Evolutionary conservation across 805 yeast genomes (phyloP).

Genomic region (Teunomyces aglyptinius): DNA sequence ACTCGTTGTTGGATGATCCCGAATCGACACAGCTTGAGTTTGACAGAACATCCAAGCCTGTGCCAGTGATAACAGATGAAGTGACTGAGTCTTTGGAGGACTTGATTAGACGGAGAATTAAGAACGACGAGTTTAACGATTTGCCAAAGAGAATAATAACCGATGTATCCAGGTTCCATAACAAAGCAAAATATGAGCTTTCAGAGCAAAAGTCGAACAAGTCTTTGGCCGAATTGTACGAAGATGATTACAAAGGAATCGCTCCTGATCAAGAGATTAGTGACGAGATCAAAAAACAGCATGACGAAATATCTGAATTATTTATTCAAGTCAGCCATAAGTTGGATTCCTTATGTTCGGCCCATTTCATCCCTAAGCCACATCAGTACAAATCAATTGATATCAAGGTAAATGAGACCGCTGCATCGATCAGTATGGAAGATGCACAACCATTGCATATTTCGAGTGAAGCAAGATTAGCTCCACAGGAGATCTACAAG

Average conservation of each 20-base stretch:
- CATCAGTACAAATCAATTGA: slow-evolving; percentile 69
- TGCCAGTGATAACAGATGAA: slow-evolving; percentile 89
- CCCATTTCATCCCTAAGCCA: slow-evolving; percentile 91
- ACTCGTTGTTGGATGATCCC: slow-evolving; percentile 72
- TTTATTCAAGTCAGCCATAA: slow-evolving; percentile 63
- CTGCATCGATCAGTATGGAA: slow-evolving; percentile 86
- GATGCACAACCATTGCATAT: slow-evolving; percentile 92
- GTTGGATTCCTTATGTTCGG: slow-evolving; percentile 88
- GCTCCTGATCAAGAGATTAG: slow-evolving; percentile 46
- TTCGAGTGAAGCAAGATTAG: slow-evolving; percentile 70
- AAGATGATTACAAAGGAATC: slow-evolving; percentile 68
- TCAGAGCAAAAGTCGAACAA: slow-evolving; percentile 82
- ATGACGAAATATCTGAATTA: slow-evolving; percentile 70
- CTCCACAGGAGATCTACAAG: slow-evolving; percentile 91
- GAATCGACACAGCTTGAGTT: slow-evolving; percentile 64
- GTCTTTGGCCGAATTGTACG: slow-evolving; percentile 89
- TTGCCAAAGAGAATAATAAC: slow-evolving; percentile 69
- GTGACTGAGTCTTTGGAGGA: slow-evolving; percentile 86
- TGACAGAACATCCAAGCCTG: slow-evolving; percentile 92
- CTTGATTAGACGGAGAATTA: slow-evolving; percentile 78
- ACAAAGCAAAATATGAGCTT: slow-evolving; percentile 55
- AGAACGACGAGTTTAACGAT: slow-evolving; percentile 77
- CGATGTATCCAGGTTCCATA: slow-evolving; percentile 58
- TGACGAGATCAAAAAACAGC: slow-evolving; percentile 69
- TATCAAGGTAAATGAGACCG: slow-evolving; percentile 61